Evolutionary conservation across 805 yeast species (phyloP).

Genomic region (Wickerhamiella qilinensis): DNA sequence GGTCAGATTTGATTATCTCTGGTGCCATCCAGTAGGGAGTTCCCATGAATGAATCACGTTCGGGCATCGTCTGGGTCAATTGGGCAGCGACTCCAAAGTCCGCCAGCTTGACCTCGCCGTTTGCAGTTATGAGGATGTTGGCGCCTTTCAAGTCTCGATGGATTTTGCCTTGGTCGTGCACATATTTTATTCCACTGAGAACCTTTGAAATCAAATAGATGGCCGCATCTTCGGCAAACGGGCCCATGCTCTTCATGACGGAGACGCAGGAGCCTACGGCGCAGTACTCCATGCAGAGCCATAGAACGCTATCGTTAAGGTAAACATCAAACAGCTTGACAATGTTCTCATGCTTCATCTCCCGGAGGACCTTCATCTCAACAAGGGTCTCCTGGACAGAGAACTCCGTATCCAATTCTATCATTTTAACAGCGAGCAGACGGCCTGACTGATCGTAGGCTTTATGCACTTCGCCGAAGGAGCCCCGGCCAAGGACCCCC

Average conservation of each 20-base stretch:
- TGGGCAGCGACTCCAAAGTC: constrained; percentile 93
- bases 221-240: constrained; percentile 41
- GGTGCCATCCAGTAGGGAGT: constrained; percentile 99
- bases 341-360: constrained; percentile 47
- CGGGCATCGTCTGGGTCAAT: constrained; percentile 35
- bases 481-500: constrained; percentile 12
- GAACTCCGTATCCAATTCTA: constrained; percentile 61
- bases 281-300: constrained; percentile 90
- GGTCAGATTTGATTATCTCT: constrained; percentile 57
- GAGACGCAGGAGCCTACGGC: constrained; percentile 89
- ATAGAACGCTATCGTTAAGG: constrained; percentile 50
- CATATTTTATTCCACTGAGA: constrained; percentile 54
- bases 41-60: constrained; percentile 72
- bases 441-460: constrained; percentile 23
- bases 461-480: constrained; percentile 16
- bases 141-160: constrained; percentile 90
- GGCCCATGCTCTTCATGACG: constrained; percentile 34
- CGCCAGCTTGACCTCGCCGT: constrained; percentile 63
- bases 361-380: constrained; percentile 64
- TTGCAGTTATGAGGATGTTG: constrained; percentile 55
- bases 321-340: constrained; percentile 53
- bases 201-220: constrained; percentile 48
- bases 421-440: constrained; percentile 71
- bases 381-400: constrained; percentile 56
- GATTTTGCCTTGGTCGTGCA: constrained; percentile 60